Conservation (phyloP, 2,329 filamentous ascomycete species). For the Calonectria pteridis region DNA sequence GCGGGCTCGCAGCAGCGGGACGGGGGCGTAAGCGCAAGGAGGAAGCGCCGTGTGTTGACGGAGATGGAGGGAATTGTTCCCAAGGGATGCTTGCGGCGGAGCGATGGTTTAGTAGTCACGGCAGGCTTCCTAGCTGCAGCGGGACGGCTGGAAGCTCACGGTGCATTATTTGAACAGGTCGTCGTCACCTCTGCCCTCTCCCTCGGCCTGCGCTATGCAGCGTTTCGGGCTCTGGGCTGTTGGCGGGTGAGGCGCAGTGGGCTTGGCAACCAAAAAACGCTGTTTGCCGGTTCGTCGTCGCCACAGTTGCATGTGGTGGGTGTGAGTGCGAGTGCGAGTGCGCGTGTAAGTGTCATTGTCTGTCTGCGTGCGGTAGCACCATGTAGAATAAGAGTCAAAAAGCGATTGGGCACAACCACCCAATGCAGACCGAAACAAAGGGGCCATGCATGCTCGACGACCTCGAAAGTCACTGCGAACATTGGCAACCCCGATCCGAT, state of each 20-base stretch:
- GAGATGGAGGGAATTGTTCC: constrained; percentile 14
- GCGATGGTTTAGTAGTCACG: constrained; percentile 11
- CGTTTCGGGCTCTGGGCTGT: background rate
- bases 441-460: background rate
- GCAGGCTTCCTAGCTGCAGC: constrained; percentile 2
- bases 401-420: background rate
- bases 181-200: constrained; percentile 19
- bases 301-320: background rate
- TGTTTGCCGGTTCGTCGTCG: background rate
- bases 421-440: background rate
- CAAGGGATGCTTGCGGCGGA: constrained; percentile 2
- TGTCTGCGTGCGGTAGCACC: background rate
- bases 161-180: background rate
- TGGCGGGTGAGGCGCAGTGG: constrained; percentile 24
- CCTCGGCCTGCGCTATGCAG: background rate
- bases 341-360: background rate
- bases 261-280: constrained; percentile 17
- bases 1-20: background rate
- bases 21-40: constrained; percentile 2
- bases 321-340: background rate
- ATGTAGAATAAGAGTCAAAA: background rate
- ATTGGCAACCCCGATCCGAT: background rate
- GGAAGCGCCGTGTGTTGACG: constrained; percentile 21
- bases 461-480: background rate
- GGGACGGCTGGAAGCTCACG: background rate